Base-by-base conservation (phyloP, 2,329 filamentous ascomycete genomes). In the Neurospora crassa region DNA sequence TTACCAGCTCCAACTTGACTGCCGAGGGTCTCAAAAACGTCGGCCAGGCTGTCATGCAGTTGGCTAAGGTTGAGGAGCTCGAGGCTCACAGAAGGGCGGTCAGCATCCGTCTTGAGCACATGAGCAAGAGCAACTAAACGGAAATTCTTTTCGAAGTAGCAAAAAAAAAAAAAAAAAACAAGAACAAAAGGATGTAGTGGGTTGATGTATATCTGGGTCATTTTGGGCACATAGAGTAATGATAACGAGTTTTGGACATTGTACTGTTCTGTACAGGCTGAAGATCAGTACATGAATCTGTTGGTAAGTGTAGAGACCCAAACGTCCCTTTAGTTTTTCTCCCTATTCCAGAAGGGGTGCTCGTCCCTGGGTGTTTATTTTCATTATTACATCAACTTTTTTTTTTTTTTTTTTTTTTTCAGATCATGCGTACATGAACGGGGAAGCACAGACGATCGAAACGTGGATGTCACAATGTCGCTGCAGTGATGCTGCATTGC, bases 81-180 rank as follows among this genome's bases (percentile, higher is more conserved):
- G 95, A 99, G 80, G 96, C 96, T 70, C 96, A 99, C 84, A 89
- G 93, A 79, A 85, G 95, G 70, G 92, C 97, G 0, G 92, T 97
- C 3, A 90, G 96, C 78, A 96, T 99, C 79, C 89, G 90, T 68
- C 90, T 97, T 69, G 80, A 84, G 73, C 79, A 86, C 78, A 80
- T 87, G 79, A 79, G 82, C 70, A 70, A 70, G 74, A 18, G 53
- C 53, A 63, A 63, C 53, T 63, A 34, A 1, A n/a, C 1, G 8
- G 24, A 34, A 40, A 12, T 14, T 7, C 14, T 45, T 40, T 20
- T 37, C 34, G 34, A 59, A 37, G 18, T 16, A 24, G 10, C 5
- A 53, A 24, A n/a, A 43, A 18, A 59, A 34, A 6, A 18, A 12
- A 34, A n/a, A 14, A 29, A 63, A 18, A 18, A n/a, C n/a, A n/a